These are phyloP conservation scores for Bifiguratus adelaidae DNA, from an alignment of 192 early-diverging fungal genomes.

Conservation along the genomic window DNA sequence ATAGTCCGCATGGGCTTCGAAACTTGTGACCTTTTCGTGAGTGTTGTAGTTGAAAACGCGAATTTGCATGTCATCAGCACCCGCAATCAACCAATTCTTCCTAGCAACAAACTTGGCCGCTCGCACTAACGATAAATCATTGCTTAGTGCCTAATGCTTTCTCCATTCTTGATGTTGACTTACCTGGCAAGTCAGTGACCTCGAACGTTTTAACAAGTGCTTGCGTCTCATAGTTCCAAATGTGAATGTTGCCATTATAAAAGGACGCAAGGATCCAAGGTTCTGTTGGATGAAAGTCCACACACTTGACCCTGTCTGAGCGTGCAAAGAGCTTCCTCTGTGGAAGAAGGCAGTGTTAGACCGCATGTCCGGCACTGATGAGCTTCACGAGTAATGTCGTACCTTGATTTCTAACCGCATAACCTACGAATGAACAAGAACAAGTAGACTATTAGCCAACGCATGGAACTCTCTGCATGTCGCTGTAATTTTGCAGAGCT, in stretches of 20 bases:
- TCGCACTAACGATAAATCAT: slow-evolving; percentile 76
- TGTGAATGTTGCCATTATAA: slow-evolving; percentile 90
- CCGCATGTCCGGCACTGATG: not conserved
- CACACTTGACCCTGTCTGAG: slow-evolving; percentile 93
- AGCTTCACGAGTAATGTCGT: not conserved
- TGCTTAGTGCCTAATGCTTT: not conserved
- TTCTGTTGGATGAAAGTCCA: slow-evolving; percentile 98
- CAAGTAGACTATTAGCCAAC: too few species aligned
- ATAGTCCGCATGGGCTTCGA: slow-evolving; percentile 96
- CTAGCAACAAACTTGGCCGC: slow-evolving; percentile 95
- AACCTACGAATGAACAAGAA: too few species aligned
- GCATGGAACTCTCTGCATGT: too few species aligned
- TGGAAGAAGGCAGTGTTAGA: not conserved
- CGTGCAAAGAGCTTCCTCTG: slow-evolving; percentile 58
- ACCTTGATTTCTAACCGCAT: slow-evolving; percentile 48
- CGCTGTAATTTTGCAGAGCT: too few species aligned
- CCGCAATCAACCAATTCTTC: slow-evolving; percentile 95
- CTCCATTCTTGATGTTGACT: not conserved
- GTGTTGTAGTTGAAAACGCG: slow-evolving; percentile 99
- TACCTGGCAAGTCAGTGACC: slow-evolving; percentile 85
- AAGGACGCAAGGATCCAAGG: slow-evolving; percentile 96
- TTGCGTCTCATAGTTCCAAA: slow-evolving; percentile 99
- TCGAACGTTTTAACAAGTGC: slow-evolving; percentile 97
- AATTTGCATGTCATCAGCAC: slow-evolving; percentile 95
- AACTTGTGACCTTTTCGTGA: slow-evolving; percentile 90